phyloP scores from a whole-genome alignment of 2,329 filamentous ascomycete species.

The Lecanicillium sp. region DNA sequence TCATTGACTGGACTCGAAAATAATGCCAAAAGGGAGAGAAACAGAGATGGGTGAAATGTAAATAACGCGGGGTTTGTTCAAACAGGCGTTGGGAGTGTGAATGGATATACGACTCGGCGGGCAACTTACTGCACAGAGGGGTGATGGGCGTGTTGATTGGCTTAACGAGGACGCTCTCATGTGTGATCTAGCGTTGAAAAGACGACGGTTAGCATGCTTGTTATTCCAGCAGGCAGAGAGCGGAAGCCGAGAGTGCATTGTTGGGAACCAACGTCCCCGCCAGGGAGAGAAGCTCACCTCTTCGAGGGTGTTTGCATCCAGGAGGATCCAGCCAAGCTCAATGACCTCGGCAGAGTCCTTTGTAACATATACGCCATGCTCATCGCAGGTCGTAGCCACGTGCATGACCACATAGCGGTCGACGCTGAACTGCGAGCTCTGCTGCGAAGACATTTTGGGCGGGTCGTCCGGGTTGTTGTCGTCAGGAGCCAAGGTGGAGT shows the following conservation, averaged over 20 bases:
- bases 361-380: conserved; percentile 98
- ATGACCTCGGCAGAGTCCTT: conserved; percentile 99
- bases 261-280: conserved; percentile 6
- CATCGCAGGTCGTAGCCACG: conserved; percentile 96
- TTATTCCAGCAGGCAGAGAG: no score
- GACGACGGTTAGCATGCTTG: conserved; percentile 1
- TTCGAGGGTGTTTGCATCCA: conserved; percentile 84
- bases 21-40: no score
- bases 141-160: conserved; percentile 98
- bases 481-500: conserved; percentile 12
- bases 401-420: conserved; percentile 98
- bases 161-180: conserved; percentile 94
- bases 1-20: no score
- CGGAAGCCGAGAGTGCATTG: no score
- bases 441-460: conserved; percentile 30
- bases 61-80: no score
- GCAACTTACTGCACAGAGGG: conserved; percentile 87
- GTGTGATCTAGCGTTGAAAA: conserved; percentile 60
- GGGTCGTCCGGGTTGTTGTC: conserved; percentile 15
- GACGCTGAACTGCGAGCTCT: conserved; percentile 56
- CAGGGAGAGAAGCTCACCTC: conserved; percentile 57
- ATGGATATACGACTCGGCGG: no score
- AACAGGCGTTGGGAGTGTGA: no score
- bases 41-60: no score
- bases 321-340: conserved; percentile 94